Conservation (phyloP, 2,329 filamentous ascomycete genomes). For the Diaporthe aspalathi region DNA sequence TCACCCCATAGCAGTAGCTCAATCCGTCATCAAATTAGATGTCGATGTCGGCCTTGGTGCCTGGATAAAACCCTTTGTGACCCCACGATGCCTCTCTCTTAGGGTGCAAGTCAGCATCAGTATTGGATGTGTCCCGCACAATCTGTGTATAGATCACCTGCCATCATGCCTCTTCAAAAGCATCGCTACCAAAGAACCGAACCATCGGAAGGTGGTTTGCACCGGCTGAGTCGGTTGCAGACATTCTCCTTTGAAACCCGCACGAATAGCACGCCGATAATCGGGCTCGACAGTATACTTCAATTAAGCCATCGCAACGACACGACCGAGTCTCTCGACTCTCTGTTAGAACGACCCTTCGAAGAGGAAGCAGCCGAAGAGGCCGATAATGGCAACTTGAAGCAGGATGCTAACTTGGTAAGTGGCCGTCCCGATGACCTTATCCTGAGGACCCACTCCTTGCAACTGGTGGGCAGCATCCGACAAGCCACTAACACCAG, state of each 20-base stretch:
- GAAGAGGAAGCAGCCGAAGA: conserved; percentile 5
- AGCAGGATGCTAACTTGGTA: conserved; percentile 9
- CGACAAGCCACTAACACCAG: conserved; percentile 11
- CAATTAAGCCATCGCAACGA: not conserved
- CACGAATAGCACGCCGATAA: conserved; percentile 15
- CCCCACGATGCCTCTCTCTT: conserved; percentile 14
- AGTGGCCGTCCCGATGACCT: not conserved
- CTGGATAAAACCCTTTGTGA: conserved; percentile 1
- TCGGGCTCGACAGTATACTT: conserved; percentile 5
- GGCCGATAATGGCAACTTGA: not conserved
- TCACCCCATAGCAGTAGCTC: not conserved
- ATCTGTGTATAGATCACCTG: not conserved
- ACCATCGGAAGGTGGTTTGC: not conserved
- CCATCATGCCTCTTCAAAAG: conserved; percentile 15
- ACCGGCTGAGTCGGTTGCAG: conserved; percentile 16
- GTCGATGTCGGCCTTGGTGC: not conserved
- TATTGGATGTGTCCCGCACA: too few relatives aligned
- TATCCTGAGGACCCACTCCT: not conserved
- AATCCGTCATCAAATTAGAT: not conserved
- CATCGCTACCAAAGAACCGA: not conserved
- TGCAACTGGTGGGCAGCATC: not conserved
- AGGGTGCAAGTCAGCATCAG: not conserved
- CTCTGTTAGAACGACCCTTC: not conserved
- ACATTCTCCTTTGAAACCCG: conserved; percentile 19
- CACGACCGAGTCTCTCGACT: conserved; percentile 9